A percentile compares a stretch with the other conserved stretches of the same genome.
These are phyloP conservation scores for Diddensiella transvaalensis DNA, from an alignment of 805 yeast species.

Conservation along the genomic window DNA sequence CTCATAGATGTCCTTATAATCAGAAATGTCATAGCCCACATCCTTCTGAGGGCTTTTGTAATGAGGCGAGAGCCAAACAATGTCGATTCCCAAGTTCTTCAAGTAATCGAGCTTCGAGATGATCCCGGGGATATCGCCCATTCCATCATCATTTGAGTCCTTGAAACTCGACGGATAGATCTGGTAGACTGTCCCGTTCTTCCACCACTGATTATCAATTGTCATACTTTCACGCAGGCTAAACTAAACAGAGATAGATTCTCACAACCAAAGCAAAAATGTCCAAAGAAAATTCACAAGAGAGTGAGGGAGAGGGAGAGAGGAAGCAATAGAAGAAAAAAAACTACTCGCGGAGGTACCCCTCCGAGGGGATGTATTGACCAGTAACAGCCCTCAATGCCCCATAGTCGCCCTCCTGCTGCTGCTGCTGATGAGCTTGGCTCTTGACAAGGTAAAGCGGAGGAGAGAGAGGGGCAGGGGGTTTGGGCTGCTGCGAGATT, in stretches of 20 bases:
- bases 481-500: no score
- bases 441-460: no score
- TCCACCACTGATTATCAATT: conserved; percentile 43
- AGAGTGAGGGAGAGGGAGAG: no score
- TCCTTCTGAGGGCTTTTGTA: conserved; percentile 58
- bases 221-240: background rate
- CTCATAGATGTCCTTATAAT: conserved; percentile 50
- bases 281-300: background rate
- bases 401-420: no score
- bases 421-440: no score
- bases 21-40: conserved; percentile 60
- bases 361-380: no score
- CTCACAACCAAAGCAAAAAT: no score
- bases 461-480: no score
- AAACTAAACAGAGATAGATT: background rate
- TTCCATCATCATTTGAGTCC: conserved; percentile 57
- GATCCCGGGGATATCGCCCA: conserved; percentile 56
- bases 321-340: background rate
- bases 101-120: conserved; percentile 50
- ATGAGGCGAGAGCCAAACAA: conserved; percentile 56
- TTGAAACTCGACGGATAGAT: conserved; percentile 59
- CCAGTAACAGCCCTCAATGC: no score
- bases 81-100: conserved; percentile 49
- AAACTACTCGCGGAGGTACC: background rate
- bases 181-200: conserved; percentile 53